phyloP scores from a whole-genome alignment of 768 basidiomycete species.

The Phlebiopsis flavidoalba region DNA sequence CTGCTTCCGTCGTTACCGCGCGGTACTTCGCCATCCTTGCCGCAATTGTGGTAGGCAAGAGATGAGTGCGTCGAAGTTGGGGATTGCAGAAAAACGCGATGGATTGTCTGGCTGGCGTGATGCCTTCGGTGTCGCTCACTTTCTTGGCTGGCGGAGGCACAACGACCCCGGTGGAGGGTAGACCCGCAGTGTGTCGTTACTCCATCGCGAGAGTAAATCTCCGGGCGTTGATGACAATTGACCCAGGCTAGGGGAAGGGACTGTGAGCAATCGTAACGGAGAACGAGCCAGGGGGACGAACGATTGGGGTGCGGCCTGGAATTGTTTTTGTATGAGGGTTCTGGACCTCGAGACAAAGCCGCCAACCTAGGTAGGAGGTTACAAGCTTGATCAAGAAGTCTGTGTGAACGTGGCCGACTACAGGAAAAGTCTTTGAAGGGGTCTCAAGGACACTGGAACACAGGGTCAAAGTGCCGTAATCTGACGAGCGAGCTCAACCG shows the following conservation, averaged over 20 bases:
- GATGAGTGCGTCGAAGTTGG: constrained; percentile 64
- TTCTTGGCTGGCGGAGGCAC: constrained; percentile 50
- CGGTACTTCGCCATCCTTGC: constrained; percentile 55
- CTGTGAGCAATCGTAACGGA: neutral
- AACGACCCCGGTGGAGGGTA: constrained; percentile 79
- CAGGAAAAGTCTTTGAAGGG: too few relatives aligned
- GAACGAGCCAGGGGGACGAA: constrained; percentile 30
- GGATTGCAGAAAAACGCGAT: constrained; percentile 89
- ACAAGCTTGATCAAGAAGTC: too few relatives aligned
- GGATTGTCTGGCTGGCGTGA: constrained; percentile 67
- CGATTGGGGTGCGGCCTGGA: constrained; percentile 74
- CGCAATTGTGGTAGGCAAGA: constrained; percentile 69
- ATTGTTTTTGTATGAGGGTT: constrained; percentile 72
- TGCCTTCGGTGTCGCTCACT: constrained; percentile 42
- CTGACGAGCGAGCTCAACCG: too few relatives aligned
- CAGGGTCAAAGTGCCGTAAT: constrained; percentile 79
- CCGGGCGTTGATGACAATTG: constrained; percentile 82
- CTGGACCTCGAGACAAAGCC: constrained; percentile 79
- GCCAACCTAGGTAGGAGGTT: constrained; percentile 44
- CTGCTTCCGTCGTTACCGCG: constrained; percentile 67
- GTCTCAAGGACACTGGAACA: too few relatives aligned
- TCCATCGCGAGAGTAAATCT: constrained; percentile 79
- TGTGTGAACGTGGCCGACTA: constrained; percentile 44
- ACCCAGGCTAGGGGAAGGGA: constrained; percentile 49
- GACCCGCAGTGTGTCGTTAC: constrained; percentile 75